Percentiles rank a stretch among this genome's conserved stretches.
Conservation (phyloP, 441 rosid genomes). For the Jatropha podagrica region DNA sequence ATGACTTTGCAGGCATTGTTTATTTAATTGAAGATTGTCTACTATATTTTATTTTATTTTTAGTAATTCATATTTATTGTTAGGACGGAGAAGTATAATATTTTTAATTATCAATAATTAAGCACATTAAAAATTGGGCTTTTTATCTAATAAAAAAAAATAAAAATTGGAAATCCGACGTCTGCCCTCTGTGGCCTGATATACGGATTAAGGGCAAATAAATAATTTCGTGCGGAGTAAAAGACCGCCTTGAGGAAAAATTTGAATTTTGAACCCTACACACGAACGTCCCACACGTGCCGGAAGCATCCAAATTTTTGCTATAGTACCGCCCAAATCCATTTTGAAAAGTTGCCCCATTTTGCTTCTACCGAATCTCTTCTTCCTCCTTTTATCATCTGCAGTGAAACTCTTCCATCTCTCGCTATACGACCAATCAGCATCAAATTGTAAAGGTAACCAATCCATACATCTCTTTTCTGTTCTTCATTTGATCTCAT, state of each 20-base stretch:
- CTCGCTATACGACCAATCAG: background rate
- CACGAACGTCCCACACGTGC: background rate
- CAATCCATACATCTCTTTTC: background rate
- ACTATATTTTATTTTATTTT: no score
- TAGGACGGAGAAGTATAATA: no score
- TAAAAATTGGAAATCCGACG: no score
- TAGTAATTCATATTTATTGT: no score
- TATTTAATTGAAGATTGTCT: no score
- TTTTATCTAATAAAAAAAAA: no score
- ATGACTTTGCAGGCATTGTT: no score
- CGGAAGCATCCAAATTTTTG: background rate
- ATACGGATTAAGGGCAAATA: background rate
- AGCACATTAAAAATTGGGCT: no score
- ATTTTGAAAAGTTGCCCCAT: conserved; percentile 33
- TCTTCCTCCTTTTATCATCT: background rate
- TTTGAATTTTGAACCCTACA: conserved; percentile 3
- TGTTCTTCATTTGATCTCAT: background rate
- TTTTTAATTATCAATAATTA: no score
- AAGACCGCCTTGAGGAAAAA: background rate
- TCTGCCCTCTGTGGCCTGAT: background rate
- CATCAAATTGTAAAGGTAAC: background rate
- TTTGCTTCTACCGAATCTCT: conserved; percentile 19
- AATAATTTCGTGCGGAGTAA: background rate
- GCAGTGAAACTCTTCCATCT: background rate
- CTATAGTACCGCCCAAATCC: conserved; percentile 41